Evolutionary conservation across 2,329 filamentous ascomycete species (phyloP), one percentile per base, ranked within the genome.

Genomic region (Aspergillus sclerotialis): DNA sequence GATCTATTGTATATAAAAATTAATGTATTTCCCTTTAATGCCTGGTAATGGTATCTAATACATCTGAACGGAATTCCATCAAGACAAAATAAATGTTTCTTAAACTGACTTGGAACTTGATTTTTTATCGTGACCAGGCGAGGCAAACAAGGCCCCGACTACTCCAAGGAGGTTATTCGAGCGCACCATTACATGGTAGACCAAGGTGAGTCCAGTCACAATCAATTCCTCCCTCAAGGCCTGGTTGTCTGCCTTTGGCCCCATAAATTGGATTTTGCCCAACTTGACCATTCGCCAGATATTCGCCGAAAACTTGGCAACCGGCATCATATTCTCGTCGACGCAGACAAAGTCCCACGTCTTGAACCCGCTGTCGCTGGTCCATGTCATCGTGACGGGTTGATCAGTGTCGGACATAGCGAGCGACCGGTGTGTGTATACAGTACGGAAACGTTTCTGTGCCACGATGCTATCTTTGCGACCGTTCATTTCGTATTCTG

Each of bases 271-370:
- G 11, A 58, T 49, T 9, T 44, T 39, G 4, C 46, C 55, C 7
- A 53, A 13, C 19, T 52, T 53, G 29, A 45, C 50, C 19, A 54
- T 0, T 2, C 32, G 44, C 51, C 50, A 55, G 6, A 44, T 15
- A 15, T 50, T 49, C 7, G 44, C 42, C 10, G 43, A 39, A 34
- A 51, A 53, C 31, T 45, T 48, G 8, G 55, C 53, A 12, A 58
- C 43, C 11, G 55, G 50, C 27, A 46, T 37, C 32, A 52, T 40
- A 2, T 50, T 32, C 27, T 55, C 51, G 30, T 56, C 50, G 3
- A 50, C 34, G 26, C 51, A 56, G 28, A 58, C 30, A 39, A 56
- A 58, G 35, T 58, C 50, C 52, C 53, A 58, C 5, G 30, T 48
- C 35, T 49, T 55, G 26, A 54, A 48, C 8, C 43, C 40, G 7